Conservation (phyloP, 148 eudicot species). For the Selenicereus undatus region DNA sequence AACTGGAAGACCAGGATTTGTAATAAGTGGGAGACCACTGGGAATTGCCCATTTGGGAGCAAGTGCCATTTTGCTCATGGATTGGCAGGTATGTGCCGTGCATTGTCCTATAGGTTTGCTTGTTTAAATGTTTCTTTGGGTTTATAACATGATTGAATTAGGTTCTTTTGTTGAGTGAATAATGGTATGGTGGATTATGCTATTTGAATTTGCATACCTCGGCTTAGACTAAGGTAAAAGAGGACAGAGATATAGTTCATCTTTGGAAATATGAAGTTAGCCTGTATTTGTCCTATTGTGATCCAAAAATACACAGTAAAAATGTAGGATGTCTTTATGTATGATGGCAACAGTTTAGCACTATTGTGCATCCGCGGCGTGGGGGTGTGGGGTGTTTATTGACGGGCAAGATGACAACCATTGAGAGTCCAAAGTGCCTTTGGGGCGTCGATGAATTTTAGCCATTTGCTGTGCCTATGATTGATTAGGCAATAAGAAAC, state of each 20-base stretch:
- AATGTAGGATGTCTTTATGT: background rate
- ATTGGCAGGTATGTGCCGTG: conserved; percentile 28
- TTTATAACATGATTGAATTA: background rate
- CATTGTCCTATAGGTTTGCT: background rate
- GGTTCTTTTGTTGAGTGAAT: background rate
- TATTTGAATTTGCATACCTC: background rate
- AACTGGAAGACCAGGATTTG: conserved; percentile 98
- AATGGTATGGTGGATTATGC: background rate
- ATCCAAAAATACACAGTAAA: background rate
- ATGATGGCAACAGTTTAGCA: background rate
- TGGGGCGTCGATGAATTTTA: background rate
- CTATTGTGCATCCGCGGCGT: too few species aligned
- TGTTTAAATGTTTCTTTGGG: background rate
- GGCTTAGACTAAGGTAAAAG: background rate
- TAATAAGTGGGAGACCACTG: conserved; percentile 95
- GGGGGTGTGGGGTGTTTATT: too few species aligned
- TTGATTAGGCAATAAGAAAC: background rate
- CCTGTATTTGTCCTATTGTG: background rate
- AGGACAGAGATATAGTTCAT: background rate
- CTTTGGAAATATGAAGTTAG: background rate
- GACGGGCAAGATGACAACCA: background rate
- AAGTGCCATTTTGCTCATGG: conserved; percentile 94
- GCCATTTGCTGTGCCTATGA: background rate
- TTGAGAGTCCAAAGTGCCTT: background rate
- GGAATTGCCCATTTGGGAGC: conserved; percentile 93